Base-by-base conservation (phyloP, 176 grass and related monocot genomes). In the Alloteropsis semialata region DNA sequence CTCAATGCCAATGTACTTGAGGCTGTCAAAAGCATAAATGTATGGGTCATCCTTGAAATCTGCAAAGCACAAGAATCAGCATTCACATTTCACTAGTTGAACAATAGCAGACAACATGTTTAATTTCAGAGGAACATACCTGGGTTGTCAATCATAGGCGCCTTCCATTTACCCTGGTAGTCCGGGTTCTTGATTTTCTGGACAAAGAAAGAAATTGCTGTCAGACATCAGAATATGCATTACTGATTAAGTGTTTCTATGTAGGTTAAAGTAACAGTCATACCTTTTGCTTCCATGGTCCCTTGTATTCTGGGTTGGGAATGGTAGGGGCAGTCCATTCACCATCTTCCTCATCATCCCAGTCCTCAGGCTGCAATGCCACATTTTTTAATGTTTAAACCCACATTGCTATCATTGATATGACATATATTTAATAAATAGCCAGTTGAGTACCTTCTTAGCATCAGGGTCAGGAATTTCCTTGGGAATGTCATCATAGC, bases 161-260 rank as follows among this genome's bases (percentile, higher is more conserved):
- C 96, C 89, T 92, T 96, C 96, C 96, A 99, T 75, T 96, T 96
- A 24, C 96, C 96, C 76, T 99, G 87, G 93, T 90, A 99, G 80
- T 87, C 87, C 25, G 93, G 96, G 79, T 99, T 99, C 93, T 96
- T 96, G 75, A 96, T 99, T 92, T 96, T 94, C 96, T 99, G 72
- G 14, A 11, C 81, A 75, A 61, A 29, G 37, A n/a, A 70, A 32
- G 10, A 87, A 14, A 9, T 22, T 84, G 21, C 21, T 51, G 29
- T 76, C 58, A 76, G 44, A 78, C 45, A 80, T 67, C 3, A 77
- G 51, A 29, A 84, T 51, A 80, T 5, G 4, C 2, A 75, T 72
- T 21, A n/a, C 44, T 49, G 6, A 41, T 37, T 50, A 24, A 3
- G 29, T 73, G 38, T 19, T 69, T 61, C 11, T 70, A 0, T 3